Conservation (phyloP, 163 green algal genomes). For the Scenedesmus sp. region DNA sequence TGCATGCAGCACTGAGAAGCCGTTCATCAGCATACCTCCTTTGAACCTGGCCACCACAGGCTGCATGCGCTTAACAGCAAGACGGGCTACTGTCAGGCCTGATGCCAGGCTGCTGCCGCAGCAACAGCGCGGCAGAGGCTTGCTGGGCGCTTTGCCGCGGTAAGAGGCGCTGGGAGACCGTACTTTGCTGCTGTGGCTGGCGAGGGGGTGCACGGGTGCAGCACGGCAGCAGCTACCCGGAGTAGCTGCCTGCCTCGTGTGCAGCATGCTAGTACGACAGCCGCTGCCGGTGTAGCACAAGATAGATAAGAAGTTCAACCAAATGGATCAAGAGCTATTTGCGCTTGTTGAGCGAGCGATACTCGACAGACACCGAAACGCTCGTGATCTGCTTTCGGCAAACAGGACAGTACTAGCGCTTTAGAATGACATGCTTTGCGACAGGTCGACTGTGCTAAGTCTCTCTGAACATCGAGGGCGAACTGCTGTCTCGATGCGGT, state of each 20-base stretch:
- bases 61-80: not conserved
- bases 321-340: not conserved
- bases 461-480: too few relatives aligned
- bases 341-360: not conserved
- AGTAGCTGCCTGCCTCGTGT: not conserved
- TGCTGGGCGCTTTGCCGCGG: too few relatives aligned
- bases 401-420: not conserved
- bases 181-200: not conserved
- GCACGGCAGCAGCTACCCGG: not conserved
- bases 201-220: not conserved
- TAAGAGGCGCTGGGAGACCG: not conserved
- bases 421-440: not conserved
- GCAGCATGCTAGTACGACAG: not conserved
- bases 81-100: not conserved
- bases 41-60: not conserved
- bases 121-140: too few relatives aligned
- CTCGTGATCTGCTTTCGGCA: not conserved
- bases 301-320: not conserved
- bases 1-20: not conserved
- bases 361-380: not conserved
- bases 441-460: too few relatives aligned
- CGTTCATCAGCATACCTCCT: not conserved
- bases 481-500: not conserved
- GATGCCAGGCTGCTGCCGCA: not conserved
- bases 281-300: not conserved